These are phyloP conservation scores for Hemisphaericaspora lyxosophila DNA, from an alignment of 1,139 yeast genomes.

Conservation along the genomic window DNA sequence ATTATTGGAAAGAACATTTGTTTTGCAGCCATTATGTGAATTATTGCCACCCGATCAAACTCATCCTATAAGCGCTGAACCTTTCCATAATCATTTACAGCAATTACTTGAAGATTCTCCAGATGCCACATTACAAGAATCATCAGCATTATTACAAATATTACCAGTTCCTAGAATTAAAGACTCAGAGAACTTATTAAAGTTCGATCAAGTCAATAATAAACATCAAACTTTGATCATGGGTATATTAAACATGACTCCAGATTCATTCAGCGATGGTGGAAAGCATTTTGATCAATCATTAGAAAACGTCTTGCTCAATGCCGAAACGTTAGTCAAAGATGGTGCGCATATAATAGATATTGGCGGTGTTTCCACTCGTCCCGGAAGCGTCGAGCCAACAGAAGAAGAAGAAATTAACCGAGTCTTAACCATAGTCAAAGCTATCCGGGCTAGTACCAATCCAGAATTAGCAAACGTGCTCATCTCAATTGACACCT, in stretches of 20 bases:
- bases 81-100: conserved; percentile 65
- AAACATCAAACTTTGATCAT: conserved; percentile 55
- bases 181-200: conserved; percentile 24
- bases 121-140: conserved; percentile 43
- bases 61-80: conserved; percentile 86
- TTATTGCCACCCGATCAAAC: conserved; percentile 59
- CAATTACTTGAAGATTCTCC: conserved; percentile 47
- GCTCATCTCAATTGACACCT: conserved; percentile 81
- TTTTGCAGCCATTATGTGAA: conserved; percentile 84
- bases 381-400: conserved; percentile 74
- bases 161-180: conserved; percentile 42
- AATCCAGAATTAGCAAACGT: conserved; percentile 33
- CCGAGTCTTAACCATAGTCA: conserved; percentile 70
- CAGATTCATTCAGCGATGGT: conserved; percentile 96
- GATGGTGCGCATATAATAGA: conserved; percentile 74
- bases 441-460: conserved; percentile 49
- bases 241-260: conserved; percentile 89
- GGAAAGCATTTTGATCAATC: conserved; percentile 41
- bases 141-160: conserved; percentile 42
- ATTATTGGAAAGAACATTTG: conserved; percentile 89
- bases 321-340: conserved; percentile 45
- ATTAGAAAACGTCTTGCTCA: conserved; percentile 31
- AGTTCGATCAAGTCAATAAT: conserved; percentile 38
- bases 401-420: conserved; percentile 56
- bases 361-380: conserved; percentile 90